A percentile compares a stretch with the other conserved stretches of the same genome.
phyloP scores from a whole-genome alignment of 495 filamentous ascomycete species.

The Rhypophila decipiens region DNA sequence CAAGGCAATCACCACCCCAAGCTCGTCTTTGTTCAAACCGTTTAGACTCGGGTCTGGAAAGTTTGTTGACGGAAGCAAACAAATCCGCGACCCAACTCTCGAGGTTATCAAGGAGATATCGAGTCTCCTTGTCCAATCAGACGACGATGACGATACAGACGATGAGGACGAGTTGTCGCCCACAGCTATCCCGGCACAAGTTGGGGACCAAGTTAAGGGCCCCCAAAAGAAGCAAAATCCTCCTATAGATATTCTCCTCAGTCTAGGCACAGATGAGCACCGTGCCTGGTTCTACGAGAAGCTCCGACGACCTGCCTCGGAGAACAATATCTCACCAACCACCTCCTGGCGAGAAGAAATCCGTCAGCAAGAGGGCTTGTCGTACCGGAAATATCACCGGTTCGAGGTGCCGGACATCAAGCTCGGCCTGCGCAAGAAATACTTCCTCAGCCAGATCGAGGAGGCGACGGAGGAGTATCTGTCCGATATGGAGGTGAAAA shows the following conservation, averaged over 20 bases:
- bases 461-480: constrained; percentile 20
- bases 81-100: constrained; percentile 26
- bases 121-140: constrained; percentile 18
- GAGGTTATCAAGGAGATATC: constrained; percentile 26
- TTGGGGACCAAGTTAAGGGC: no score
- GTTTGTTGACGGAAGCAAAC: constrained; percentile 29
- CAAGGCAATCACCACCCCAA: constrained; percentile 27
- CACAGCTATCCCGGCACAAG: no score
- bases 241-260: constrained; percentile 24
- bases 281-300: constrained; percentile 29
- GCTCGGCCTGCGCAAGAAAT: constrained; percentile 17
- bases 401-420: constrained; percentile 20
- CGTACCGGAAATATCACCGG: constrained; percentile 22
- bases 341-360: constrained; percentile 7
- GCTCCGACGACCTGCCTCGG: constrained; percentile 6
- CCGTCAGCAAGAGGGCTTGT: constrained; percentile 9
- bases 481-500: constrained; percentile 4
- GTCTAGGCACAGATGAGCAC: constrained; percentile 25
- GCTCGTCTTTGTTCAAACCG: constrained; percentile 23
- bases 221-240: no score
- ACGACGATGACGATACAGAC: constrained; percentile 11
- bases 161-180: no score
- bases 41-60: constrained; percentile 27
- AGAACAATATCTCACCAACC: not conserved
- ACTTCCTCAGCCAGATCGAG: constrained; percentile 21